A percentile compares a stretch with the other conserved stretches of the same genome.
phyloP scores from a whole-genome alignment of 2,329 filamentous ascomycete genomes.

The Ampelomyces quisqualis region DNA sequence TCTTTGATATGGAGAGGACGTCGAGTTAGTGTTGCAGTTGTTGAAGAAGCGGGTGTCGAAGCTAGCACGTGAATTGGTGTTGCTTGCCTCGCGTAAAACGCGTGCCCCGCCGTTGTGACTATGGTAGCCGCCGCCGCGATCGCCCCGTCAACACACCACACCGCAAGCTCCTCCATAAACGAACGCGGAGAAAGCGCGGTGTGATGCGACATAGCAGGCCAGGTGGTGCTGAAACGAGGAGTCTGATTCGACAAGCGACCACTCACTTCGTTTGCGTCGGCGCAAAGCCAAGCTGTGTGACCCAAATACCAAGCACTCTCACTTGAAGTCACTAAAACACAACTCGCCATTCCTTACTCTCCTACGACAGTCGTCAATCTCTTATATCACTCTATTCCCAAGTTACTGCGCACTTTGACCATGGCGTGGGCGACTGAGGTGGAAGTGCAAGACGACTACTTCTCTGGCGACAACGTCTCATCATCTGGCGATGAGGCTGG shows the following conservation, averaged over 20 bases:
- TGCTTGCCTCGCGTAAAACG: slow-evolving; percentile 12
- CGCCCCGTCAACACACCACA: slow-evolving; percentile 5
- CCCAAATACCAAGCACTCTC: slow-evolving; percentile 10
- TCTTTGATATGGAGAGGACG: slow-evolving; percentile 1
- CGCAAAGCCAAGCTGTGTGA: slow-evolving; percentile 3
- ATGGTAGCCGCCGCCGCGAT: too few species aligned
- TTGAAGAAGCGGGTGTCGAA: slow-evolving; percentile 1
- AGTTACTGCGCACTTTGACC: too few species aligned
- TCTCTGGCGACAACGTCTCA: slow-evolving; percentile 13
- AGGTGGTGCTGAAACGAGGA: too few species aligned
- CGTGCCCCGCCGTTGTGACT: slow-evolving; percentile 23
- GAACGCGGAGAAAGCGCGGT: too few species aligned
- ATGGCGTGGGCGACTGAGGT: slow-evolving; percentile 24
- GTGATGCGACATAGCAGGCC: too few species aligned
- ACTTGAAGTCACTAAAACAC: not conserved
- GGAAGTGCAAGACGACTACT: slow-evolving; percentile 21
- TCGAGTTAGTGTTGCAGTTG: slow-evolving; percentile 2
- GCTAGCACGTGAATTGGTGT: slow-evolving; percentile 31
- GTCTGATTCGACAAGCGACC: too few species aligned
- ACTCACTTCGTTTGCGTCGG: slow-evolving; percentile 20
- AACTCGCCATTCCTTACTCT: not conserved
- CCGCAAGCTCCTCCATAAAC: too few species aligned
- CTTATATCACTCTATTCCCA: not conserved
- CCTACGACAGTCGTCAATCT: not conserved
- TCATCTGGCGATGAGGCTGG: slow-evolving; percentile 6